Conservation (phyloP, 805 yeast genomes). For the baker's yeast (Saccharomyces cerevisiae) region DNA sequence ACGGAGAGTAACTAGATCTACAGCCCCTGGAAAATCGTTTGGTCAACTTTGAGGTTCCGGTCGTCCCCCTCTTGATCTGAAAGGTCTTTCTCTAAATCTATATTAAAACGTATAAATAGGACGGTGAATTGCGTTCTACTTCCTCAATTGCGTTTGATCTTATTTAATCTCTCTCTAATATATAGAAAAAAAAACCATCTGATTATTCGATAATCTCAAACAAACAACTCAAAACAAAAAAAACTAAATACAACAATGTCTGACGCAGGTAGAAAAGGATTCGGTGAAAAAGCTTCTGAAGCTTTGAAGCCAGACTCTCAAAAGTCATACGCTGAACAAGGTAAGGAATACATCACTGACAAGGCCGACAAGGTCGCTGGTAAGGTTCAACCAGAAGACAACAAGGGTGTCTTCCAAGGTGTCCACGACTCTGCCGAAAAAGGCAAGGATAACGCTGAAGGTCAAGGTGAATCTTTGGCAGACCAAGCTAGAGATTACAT, state of each 20-base stretch:
- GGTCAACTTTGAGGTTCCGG: not conserved
- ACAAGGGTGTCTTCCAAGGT: slow-evolving; percentile 65
- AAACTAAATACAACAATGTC: slow-evolving; percentile 29
- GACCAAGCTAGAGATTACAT: slow-evolving; percentile 53
- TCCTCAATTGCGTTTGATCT: not conserved
- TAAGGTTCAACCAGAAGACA: slow-evolving; percentile 50
- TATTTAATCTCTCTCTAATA: not conserved
- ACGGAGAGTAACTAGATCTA: not conserved
- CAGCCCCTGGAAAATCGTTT: not conserved
- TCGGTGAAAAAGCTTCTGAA: slow-evolving; percentile 62
- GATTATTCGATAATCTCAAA: not conserved
- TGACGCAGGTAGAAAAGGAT: slow-evolving; percentile 65
- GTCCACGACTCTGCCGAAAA: slow-evolving; percentile 51
- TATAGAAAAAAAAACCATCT: not conserved
- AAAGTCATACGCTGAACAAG: slow-evolving; percentile 56
- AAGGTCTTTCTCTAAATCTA: not conserved
- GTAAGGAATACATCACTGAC: slow-evolving; percentile 63
- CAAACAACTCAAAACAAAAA: slow-evolving; percentile 5
- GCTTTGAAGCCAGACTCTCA: slow-evolving; percentile 60
- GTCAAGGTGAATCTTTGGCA: slow-evolving; percentile 35
- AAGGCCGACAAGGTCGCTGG: slow-evolving; percentile 57
- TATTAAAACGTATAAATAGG: not conserved
- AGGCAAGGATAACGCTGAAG: slow-evolving; percentile 45
- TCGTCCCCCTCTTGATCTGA: not conserved
- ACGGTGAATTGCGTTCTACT: not conserved